A percentile compares a stretch with the other conserved stretches of the same genome.
These are phyloP conservation scores for Paramecium primaurelia DNA, from an alignment of 73 alveolate species.

Conservation along the genomic window DNA sequence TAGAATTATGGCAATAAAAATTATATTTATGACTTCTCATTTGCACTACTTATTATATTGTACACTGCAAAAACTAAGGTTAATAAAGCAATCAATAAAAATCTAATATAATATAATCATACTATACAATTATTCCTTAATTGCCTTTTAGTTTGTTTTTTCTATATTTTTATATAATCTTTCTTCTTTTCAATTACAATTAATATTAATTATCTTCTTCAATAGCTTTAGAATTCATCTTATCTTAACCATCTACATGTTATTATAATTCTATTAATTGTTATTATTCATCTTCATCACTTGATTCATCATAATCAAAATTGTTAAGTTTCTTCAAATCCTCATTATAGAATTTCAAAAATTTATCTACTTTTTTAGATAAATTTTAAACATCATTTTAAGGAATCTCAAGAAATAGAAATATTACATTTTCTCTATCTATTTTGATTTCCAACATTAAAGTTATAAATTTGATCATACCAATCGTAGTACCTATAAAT, in stretches of 20 bases:
- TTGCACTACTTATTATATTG: neutral
- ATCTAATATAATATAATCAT: neutral
- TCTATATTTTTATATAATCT: slow-evolving; percentile 11
- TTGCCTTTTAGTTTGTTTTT: slow-evolving; percentile 34
- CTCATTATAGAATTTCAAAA: neutral
- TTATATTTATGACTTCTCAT: neutral
- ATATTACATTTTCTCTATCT: slow-evolving; percentile 14
- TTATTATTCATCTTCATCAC: slow-evolving; percentile 28
- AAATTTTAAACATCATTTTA: neutral
- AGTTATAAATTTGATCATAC: slow-evolving; percentile 10
- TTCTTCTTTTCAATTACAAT: neutral
- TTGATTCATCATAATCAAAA: neutral
- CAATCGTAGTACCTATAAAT: neutral
- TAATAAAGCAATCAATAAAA: neutral
- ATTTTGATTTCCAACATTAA: slow-evolving; percentile 20
- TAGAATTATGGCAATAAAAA: slow-evolving; percentile 15
- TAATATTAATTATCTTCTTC: neutral
- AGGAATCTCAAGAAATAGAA: slow-evolving; percentile 30
- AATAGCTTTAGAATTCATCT: neutral
- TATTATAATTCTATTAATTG: neutral
- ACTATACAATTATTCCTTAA: slow-evolving; percentile 36
- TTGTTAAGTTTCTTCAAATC: neutral
- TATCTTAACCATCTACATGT: neutral
- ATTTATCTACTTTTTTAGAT: neutral
- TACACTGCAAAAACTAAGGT: slow-evolving; percentile 43